Evolutionary conservation across 768 basidiomycete species (phyloP), one percentile per base, ranked within the genome.

Genomic region (Rhizopogon vesiculosus): DNA sequence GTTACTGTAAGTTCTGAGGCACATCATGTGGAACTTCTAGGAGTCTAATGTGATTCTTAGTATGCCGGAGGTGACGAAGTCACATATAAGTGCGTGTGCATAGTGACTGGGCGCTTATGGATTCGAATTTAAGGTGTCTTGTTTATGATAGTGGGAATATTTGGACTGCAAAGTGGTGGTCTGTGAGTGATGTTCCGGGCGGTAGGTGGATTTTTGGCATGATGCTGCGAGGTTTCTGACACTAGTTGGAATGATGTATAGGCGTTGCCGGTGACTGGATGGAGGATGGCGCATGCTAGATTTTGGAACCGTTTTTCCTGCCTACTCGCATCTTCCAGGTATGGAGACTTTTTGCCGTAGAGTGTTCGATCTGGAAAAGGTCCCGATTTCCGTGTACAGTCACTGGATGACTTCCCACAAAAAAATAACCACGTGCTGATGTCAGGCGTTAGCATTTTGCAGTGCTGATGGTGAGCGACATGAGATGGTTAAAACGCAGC

Each of bases 151-250:
- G 80, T 51, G 77, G 78, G 10, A 64, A 79, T 56, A 66, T 80
- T 9, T 83, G 80, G 80, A 74, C 69, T 1, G 79, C 80, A 3
- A 63, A 72, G 51, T 78, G 74, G 73, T 82, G 82, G 81, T 71
- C 69, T 8, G 66, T 77, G 44, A 62, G 64, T 22, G 76, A 80
- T 66, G 19, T 62, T 35, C 72, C 69, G 7, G 66, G 68, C 2
- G 70, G 74, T 69, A 51, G 12, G 65, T 64, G 33, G 57, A 58
- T 10, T 19, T 33, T 15, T 19, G 16, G 33, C 33, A 25, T 19
- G 48, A 43, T 39, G 51, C 54, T 29, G 35, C 8, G 4, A 55
- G 29, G 16, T n/a, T 16, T 19, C 43, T 22, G 2, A 25, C 13
- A 22, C 16, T 18, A 7, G 8, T 53, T 31, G 28, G 29, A 29